phyloP scores from a whole-genome alignment of 2,329 filamentous ascomycete genomes.

The Hypoxylon sp. region DNA sequence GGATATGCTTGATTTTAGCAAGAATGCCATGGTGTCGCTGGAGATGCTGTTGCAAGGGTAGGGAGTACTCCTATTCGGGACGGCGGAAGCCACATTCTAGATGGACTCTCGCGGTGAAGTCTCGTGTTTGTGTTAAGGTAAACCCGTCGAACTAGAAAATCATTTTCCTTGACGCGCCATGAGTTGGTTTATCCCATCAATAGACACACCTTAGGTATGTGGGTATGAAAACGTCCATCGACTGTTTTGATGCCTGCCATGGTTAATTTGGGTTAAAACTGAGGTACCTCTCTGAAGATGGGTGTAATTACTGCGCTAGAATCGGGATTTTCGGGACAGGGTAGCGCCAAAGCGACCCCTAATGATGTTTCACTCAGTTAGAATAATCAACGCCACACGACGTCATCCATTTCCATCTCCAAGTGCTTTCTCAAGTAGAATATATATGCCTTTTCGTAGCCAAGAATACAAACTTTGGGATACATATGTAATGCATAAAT shows the following conservation, averaged over 20 bases:
- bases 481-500: not conserved
- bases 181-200: no score
- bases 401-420: constrained; percentile 12
- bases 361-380: not conserved
- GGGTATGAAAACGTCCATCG: no score
- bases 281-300: no score
- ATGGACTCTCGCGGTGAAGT: not conserved
- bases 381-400: not conserved
- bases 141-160: no score
- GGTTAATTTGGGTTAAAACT: no score
- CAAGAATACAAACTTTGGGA: not conserved
- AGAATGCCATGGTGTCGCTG: constrained; percentile 66
- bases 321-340: not conserved
- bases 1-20: constrained; percentile 63
- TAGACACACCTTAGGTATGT: no score
- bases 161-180: no score
- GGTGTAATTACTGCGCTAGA: no score
- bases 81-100: not conserved
- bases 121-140: no score
- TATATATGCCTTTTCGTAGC: not conserved
- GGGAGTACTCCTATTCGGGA: not conserved
- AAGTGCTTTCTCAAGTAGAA: not conserved
- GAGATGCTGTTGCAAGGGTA: constrained; percentile 55
- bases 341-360: not conserved
- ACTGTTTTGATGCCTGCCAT: no score